A percentile compares a stretch with the other conserved stretches of the same genome.
phyloP scores from a whole-genome alignment of 352 stramenopile species.

The Pythium pyrilobum region DNA sequence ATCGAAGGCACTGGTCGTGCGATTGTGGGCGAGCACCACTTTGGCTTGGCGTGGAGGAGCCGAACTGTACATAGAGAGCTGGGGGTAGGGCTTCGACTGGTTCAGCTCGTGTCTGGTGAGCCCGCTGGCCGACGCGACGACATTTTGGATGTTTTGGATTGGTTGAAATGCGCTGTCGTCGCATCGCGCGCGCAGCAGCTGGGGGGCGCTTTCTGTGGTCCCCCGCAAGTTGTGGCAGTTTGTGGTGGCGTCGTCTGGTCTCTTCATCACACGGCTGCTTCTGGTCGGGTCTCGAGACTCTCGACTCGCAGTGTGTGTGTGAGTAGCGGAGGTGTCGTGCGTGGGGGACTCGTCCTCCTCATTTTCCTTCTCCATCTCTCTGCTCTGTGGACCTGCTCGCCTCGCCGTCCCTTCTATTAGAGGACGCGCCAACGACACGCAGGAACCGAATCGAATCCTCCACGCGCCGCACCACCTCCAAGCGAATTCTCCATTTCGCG shows the following conservation, averaged over 20 bases:
- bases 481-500: constrained; percentile 1
- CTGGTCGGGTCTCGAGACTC: no score
- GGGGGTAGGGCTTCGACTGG: constrained; percentile 16
- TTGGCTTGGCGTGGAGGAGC: no score
- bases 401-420: constrained; percentile 1
- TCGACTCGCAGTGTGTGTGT: constrained; percentile 7
- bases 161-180: constrained; percentile 11
- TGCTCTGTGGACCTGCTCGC: not conserved
- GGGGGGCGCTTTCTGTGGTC: not conserved
- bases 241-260: constrained; percentile 5
- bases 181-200: not conserved
- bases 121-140: constrained; percentile 16
- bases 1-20: no score
- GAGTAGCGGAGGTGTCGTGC: constrained; percentile 11
- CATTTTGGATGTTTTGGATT: not conserved
- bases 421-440: constrained; percentile 13
- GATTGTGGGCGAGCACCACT: no score
- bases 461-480: not conserved
- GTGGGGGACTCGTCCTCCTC: constrained; percentile 10
- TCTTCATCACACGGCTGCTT: constrained; percentile 10
- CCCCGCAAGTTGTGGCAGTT: not conserved
- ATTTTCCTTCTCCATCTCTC: constrained; percentile 5
- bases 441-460: not conserved
- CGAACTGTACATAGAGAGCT: constrained; percentile 19
- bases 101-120: constrained; percentile 11